Base-by-base conservation (phyloP, 495 filamentous ascomycete species). In the Xylaria venustula region DNA sequence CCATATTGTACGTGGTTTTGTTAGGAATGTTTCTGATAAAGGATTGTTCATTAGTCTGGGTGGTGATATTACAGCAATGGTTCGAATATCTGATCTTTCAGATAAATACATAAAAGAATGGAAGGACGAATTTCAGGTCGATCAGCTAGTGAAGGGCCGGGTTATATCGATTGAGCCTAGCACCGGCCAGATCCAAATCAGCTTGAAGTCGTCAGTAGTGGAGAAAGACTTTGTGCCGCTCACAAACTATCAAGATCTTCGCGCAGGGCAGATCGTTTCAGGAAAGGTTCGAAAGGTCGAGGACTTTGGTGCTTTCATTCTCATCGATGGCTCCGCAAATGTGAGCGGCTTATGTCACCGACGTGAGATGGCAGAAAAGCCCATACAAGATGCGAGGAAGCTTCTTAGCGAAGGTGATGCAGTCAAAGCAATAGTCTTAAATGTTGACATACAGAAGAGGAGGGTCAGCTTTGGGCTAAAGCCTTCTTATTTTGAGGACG, bases 31-130 rank as follows among this genome's bases (percentile, higher is more conserved):
- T 42, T 84, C 89, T 0, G 91, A 97, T 61, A 90, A 88, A 63
- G 94, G 93, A 40, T 67, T 98, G 1, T 96, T 96, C 64, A 83
- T 98, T 32, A 77, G 84, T 47, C 77, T 98, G 5, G 90, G 90
- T 26, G 86, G 87, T 25, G 84, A 88, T 58, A 77, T 97, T n/a
- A 90, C 85, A 30, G 93, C 88, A 3, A 90, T 90, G 71, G 86
- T 93, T 28, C 86, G 87, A 61, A 84, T 98, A 48, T 88, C 88
- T 11, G 91, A 97, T 68, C 85, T 98, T 17, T 96, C 93, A 0
- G 93, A 98, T 70, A 83, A 83, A 3, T 98, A 85, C 70, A 78
- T 98, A 65, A 98, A 97, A 73, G 91, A 97, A 48, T 98, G 94
- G 94, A 96, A 96, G 77, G 82, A 88, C n/a, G 74, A 84, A 15